A percentile compares a stretch with the other conserved stretches of the same genome.
Conservation (phyloP, 1,284 basidiomycete genomes). For the Meripilus lineatus region DNA sequence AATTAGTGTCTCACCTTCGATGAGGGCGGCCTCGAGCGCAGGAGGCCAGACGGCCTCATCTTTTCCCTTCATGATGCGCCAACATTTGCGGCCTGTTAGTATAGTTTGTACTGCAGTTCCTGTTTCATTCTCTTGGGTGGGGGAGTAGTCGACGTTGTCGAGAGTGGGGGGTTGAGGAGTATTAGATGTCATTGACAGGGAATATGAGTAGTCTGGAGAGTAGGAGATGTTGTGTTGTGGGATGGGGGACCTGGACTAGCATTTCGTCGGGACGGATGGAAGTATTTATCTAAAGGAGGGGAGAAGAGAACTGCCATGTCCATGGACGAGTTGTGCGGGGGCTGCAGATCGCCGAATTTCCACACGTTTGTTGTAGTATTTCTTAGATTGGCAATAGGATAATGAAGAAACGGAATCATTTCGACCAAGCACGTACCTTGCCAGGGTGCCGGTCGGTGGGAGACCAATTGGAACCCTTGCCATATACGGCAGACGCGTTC, state of each 20-base stretch:
- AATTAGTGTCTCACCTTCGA: constrained; percentile 46
- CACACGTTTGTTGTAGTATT: too few relatives aligned
- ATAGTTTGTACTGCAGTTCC: constrained; percentile 14
- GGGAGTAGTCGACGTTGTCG: neutral
- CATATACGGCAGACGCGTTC: too few relatives aligned
- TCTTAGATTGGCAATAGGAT: too few relatives aligned
- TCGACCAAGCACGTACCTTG: too few relatives aligned
- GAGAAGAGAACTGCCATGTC: too few relatives aligned
- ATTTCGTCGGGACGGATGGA: neutral
- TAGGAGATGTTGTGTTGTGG: neutral
- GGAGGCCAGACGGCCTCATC: constrained; percentile 69
- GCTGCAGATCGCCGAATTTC: too few relatives aligned
- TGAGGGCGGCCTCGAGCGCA: constrained; percentile 61
- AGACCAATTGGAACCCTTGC: too few relatives aligned
- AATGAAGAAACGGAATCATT: too few relatives aligned
- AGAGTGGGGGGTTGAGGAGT: constrained; percentile 1
- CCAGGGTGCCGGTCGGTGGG: too few relatives aligned
- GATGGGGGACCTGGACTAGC: neutral
- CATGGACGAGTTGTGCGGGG: too few relatives aligned
- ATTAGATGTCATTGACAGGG: neutral
- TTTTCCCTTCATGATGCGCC: constrained; percentile 58
- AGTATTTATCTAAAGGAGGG: too few relatives aligned
- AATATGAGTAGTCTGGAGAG: neutral
- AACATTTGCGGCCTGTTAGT: constrained; percentile 55
- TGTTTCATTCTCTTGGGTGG: constrained; percentile 4